phyloP scores from a whole-genome alignment of 2,329 filamentous ascomycete genomes.

The Epichloe uncinata region DNA sequence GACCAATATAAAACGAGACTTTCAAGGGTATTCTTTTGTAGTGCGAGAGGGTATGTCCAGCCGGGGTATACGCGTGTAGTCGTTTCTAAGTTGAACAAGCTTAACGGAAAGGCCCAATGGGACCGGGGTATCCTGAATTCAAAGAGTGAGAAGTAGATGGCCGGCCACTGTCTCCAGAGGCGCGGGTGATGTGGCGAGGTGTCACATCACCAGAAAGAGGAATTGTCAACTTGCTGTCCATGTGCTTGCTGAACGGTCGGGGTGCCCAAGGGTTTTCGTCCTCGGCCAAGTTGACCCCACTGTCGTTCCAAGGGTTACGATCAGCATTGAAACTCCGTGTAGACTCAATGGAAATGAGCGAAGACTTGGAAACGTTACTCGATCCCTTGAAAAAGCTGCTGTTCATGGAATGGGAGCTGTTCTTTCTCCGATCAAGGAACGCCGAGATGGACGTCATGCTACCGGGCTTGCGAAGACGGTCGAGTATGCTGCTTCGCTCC shows the following conservation, averaged over 20 bases:
- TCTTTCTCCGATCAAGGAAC: conserved; percentile 93
- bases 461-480: conserved; percentile 85
- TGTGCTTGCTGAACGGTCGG: conserved; percentile 52
- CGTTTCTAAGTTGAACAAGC: conserved; percentile 33
- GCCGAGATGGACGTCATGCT: conserved; percentile 91
- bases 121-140: conserved; percentile 90
- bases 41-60: conserved; percentile 53
- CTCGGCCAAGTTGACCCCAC: conserved; percentile 84
- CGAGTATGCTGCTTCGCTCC: conserved; percentile 74
- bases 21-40: conserved; percentile 41
- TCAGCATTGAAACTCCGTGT: conserved; percentile 82
- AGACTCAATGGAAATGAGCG: conserved; percentile 89
- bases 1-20: conserved; percentile 10
- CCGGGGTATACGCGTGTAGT: conserved; percentile 43
- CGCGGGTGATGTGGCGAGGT: conserved; percentile 69
- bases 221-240: conserved; percentile 48
- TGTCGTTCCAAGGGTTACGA: conserved; percentile 96
- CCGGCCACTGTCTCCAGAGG: conserved; percentile 81
- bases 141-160: conserved; percentile 92
- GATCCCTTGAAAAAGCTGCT: conserved; percentile 86
- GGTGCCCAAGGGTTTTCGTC: conserved; percentile 60
- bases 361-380: conserved; percentile 83
- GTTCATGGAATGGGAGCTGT: conserved; percentile 72
- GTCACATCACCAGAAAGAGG: conserved; percentile 69
- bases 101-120: conserved; percentile 85